A percentile compares a stretch with the other conserved stretches of the same genome.
These are phyloP conservation scores for Tylopilus felleus DNA, from an alignment of 768 basidiomycete species.

Conservation along the genomic window DNA sequence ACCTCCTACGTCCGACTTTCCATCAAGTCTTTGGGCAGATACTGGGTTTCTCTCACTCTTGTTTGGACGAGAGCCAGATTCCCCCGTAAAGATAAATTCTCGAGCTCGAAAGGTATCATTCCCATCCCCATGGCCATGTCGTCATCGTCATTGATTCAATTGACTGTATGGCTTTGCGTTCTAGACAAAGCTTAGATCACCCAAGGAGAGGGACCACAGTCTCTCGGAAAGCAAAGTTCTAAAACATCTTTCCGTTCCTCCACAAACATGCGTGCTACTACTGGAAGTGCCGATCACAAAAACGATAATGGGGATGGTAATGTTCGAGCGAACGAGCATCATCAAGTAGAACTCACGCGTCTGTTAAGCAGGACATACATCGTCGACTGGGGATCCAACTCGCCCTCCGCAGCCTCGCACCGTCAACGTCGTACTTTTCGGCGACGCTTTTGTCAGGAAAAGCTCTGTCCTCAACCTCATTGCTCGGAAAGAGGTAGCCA, in stretches of 20 bases:
- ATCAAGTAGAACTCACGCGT: slow-evolving; percentile 8
- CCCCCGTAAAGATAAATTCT: background rate
- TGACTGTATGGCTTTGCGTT: slow-evolving; percentile 2
- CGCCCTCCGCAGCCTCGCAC: background rate
- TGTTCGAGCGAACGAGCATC: background rate
- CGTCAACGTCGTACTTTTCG: slow-evolving; percentile 40
- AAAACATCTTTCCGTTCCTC: background rate
- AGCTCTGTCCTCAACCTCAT: slow-evolving; percentile 33
- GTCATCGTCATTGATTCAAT: background rate
- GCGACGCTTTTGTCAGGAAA: slow-evolving; percentile 38
- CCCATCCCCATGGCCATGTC: background rate
- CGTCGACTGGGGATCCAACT: background rate
- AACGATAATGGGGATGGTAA: slow-evolving; percentile 5
- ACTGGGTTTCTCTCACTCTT: background rate
- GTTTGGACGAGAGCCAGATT: slow-evolving; percentile 8
- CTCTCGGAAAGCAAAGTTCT: too few relatives aligned
- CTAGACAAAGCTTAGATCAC: slow-evolving; percentile 1
- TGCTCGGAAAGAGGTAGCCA: slow-evolving; percentile 19
- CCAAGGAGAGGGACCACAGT: background rate
- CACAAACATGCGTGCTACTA: background rate
- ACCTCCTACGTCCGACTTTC: slow-evolving; percentile 1
- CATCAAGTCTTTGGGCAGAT: slow-evolving; percentile 5
- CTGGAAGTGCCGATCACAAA: background rate
- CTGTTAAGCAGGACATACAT: background rate
- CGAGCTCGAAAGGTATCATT: slow-evolving; percentile 14